Percentiles rank a stretch among this genome's conserved stretches.
Conservation (phyloP, 306 rosid species). For the Corylus americana region DNA sequence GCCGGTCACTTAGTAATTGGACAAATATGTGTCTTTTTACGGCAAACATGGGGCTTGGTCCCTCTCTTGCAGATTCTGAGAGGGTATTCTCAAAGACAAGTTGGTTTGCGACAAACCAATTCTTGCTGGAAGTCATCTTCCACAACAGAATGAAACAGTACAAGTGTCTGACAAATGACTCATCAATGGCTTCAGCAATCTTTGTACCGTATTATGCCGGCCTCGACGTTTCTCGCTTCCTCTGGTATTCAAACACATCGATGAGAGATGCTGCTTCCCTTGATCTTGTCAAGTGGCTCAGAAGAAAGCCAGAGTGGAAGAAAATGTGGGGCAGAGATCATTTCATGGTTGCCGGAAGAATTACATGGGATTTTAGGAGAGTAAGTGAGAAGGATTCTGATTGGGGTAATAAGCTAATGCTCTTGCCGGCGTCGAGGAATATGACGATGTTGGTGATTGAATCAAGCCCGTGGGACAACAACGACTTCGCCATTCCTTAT, state of each 20-base stretch:
- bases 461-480: slow-evolving; percentile 45
- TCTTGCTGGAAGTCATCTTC: slow-evolving; percentile 48
- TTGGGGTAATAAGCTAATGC: slow-evolving; percentile 52
- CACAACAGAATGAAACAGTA: slow-evolving; percentile 45
- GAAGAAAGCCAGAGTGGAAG: slow-evolving; percentile 42
- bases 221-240: slow-evolving; percentile 46
- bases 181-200: slow-evolving; percentile 43
- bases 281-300: slow-evolving; percentile 38
- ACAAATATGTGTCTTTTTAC: slow-evolving; percentile 40
- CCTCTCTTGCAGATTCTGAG: slow-evolving; percentile 20
- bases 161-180: slow-evolving; percentile 44
- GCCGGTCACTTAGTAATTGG: slow-evolving; percentile 38
- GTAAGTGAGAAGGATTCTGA: slow-evolving; percentile 24
- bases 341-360: slow-evolving; percentile 53
- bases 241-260: slow-evolving; percentile 36
- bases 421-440: slow-evolving; percentile 41
- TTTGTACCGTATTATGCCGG: slow-evolving; percentile 49
- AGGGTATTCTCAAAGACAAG: slow-evolving; percentile 29
- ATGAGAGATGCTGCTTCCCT: slow-evolving; percentile 33
- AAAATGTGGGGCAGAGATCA: slow-evolving; percentile 52
- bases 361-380: slow-evolving; percentile 60
- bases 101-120: slow-evolving; percentile 51
- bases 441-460: slow-evolving; percentile 47
- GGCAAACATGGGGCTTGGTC: slow-evolving; percentile 43
- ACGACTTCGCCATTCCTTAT: slow-evolving; percentile 52